Conservation (phyloP, 2,329 filamentous ascomycete species). For the Calonectria pseudoreteaudii region DNA sequence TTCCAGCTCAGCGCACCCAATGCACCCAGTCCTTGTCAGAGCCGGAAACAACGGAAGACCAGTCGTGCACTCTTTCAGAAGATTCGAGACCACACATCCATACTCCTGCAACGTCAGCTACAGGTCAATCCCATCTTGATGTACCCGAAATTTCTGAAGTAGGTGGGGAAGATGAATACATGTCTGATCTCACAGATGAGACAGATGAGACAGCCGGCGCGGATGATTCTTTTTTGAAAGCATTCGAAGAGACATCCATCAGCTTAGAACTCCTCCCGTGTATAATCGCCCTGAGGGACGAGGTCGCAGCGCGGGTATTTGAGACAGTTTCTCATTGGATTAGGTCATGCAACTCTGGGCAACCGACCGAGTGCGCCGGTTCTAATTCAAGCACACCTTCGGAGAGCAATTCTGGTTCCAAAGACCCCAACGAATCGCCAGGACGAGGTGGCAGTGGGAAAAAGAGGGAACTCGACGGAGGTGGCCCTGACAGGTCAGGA, state of each 20-base stretch:
- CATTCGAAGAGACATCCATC: slow-evolving; percentile 19
- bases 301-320: slow-evolving; percentile 10
- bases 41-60: neutral
- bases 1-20: neutral
- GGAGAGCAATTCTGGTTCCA: neutral
- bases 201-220: slow-evolving; percentile 27
- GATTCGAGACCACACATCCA: neutral
- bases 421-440: neutral
- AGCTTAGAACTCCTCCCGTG: slow-evolving; percentile 14
- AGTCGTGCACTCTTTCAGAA: neutral
- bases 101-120: slow-evolving; percentile 22
- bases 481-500: neutral
- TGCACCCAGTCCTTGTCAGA: neutral
- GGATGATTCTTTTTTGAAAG: slow-evolving; percentile 28
- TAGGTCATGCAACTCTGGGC: slow-evolving; percentile 14
- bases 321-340: slow-evolving; percentile 21
- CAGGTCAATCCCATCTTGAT: neutral
- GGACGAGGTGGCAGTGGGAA: neutral
- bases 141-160: neutral
- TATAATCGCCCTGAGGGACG: slow-evolving; percentile 24
- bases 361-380: neutral
- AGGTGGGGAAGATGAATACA: slow-evolving; percentile 26
- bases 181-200: slow-evolving; percentile 23
- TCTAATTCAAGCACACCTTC: neutral
- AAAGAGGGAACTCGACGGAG: slow-evolving; percentile 26